Percentiles rank a stretch among this genome's conserved stretches.
Conservation (phyloP, 352 stramenopile species). For the Pythium angustatum region DNA sequence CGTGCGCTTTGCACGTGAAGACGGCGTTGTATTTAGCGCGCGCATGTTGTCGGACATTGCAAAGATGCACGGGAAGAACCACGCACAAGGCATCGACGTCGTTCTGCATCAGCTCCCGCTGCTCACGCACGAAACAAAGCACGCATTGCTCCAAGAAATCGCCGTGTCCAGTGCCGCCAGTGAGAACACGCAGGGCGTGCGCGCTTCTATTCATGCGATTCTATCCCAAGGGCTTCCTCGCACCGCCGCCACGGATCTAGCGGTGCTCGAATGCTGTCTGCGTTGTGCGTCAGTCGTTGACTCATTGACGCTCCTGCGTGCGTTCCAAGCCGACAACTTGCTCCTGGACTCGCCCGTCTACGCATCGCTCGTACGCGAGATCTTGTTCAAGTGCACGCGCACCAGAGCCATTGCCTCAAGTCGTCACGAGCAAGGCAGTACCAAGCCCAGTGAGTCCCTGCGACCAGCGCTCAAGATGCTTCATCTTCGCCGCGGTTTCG, state of each 20-base stretch:
- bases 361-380: slow-evolving; percentile 62
- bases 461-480: slow-evolving; percentile 59
- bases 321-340: slow-evolving; percentile 44
- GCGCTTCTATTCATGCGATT: slow-evolving; percentile 44
- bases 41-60: slow-evolving; percentile 59
- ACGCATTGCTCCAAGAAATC: slow-evolving; percentile 55
- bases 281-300: slow-evolving; percentile 38
- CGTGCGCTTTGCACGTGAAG: slow-evolving; percentile 42
- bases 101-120: slow-evolving; percentile 40
- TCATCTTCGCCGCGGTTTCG: slow-evolving; percentile 49
- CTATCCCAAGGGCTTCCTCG: slow-evolving; percentile 39
- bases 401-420: slow-evolving; percentile 13
- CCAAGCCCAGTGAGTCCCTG: slow-evolving; percentile 30
- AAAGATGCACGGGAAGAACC: slow-evolving; percentile 52
- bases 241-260: slow-evolving; percentile 53
- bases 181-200: slow-evolving; percentile 44
- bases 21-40: slow-evolving; percentile 51
- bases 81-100: slow-evolving; percentile 50
- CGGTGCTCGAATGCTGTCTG: slow-evolving; percentile 58
- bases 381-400: slow-evolving; percentile 76
- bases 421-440: slow-evolving; percentile 36
- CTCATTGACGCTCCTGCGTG: slow-evolving; percentile 35
- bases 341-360: slow-evolving; percentile 60
- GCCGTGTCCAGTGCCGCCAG: slow-evolving; percentile 59
- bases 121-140: slow-evolving; percentile 32